Evolutionary conservation across 768 basidiomycete genomes (phyloP).

Genomic region (Nidularia sp.): DNA sequence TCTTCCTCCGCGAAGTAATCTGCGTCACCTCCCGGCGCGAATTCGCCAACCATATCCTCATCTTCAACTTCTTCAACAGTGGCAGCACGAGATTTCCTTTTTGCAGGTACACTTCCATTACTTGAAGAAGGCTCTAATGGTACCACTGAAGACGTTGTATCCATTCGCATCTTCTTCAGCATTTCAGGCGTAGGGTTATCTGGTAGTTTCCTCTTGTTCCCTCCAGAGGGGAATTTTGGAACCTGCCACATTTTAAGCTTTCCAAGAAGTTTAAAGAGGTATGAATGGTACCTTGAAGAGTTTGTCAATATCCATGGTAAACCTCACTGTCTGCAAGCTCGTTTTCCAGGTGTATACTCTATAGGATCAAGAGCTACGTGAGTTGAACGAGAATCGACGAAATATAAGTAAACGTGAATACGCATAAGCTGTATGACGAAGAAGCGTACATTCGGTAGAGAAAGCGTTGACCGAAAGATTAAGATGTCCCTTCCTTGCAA

Average conservation of each 20-base stretch:
- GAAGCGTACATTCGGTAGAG: too few species aligned
- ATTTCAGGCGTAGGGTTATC: constrained; percentile 78
- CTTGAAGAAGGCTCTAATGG: constrained; percentile 4
- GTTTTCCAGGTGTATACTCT: too few species aligned
- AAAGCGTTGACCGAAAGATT: too few species aligned
- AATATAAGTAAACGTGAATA: too few species aligned
- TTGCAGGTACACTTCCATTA: constrained; percentile 4
- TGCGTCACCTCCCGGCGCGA: constrained; percentile 84
- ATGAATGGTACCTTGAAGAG: constrained; percentile 40
- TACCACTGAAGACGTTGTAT: constrained; percentile 20
- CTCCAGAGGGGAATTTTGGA: constrained; percentile 60
- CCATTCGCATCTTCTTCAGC: constrained; percentile 74
- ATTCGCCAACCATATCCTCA: constrained; percentile 41
- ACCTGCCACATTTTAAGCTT: constrained; percentile 34
- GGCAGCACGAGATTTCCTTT: constrained; percentile 28
- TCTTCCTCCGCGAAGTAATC: constrained; percentile 92
- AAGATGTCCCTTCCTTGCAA: too few species aligned
- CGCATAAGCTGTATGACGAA: too few species aligned
- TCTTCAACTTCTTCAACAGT: constrained; percentile 66
- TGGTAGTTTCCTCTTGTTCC: constrained; percentile 70
- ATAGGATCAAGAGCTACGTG: too few species aligned
- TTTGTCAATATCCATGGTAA: constrained; percentile 44
- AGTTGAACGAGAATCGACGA: too few species aligned
- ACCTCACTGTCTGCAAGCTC: too few species aligned
- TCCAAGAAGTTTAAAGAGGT: not conserved